Percentiles rank a stretch among this genome's conserved stretches.
Evolutionary conservation across 2,329 filamentous ascomycete genomes (phyloP).

Genomic region (Claviceps humidiphila): DNA sequence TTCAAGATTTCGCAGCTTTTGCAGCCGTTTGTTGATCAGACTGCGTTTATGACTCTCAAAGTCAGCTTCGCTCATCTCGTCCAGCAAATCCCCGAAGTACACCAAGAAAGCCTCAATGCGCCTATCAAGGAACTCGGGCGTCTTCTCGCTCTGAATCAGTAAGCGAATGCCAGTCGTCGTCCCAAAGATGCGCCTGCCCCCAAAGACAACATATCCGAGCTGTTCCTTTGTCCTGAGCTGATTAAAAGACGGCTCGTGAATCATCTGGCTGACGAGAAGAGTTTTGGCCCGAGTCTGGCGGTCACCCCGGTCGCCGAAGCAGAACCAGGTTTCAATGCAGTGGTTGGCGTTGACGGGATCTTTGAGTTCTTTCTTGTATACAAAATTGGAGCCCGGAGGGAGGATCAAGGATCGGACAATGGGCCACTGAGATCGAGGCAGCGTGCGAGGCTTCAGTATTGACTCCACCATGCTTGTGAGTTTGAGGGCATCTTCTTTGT

Average conservation of each 20-base stretch:
- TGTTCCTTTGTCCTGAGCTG: constrained; percentile 94
- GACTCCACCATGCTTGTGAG: constrained; percentile 73
- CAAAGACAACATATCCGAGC: constrained; percentile 92
- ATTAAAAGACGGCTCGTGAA: constrained; percentile 87
- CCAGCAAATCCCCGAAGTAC: constrained; percentile 50
- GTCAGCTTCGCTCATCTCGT: constrained; percentile 65
- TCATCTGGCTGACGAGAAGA: constrained; percentile 75
- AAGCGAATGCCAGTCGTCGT: constrained; percentile 78
- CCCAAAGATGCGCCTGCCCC: constrained; percentile 55
- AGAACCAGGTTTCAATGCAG: constrained; percentile 67
- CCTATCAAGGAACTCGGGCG: constrained; percentile 69
- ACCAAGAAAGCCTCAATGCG: constrained; percentile 77
- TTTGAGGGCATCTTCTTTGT: constrained; percentile 82
- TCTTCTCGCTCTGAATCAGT: constrained; percentile 84
- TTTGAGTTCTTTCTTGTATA: constrained; percentile 68
- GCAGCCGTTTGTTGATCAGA: constrained; percentile 70
- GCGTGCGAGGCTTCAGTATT: constrained; percentile 56
- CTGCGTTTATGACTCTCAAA: constrained; percentile 89
- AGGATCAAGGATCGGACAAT: constrained; percentile 65
- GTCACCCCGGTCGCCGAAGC: constrained; percentile 56
- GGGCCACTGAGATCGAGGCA: constrained; percentile 70
- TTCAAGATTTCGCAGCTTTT: constrained; percentile 84
- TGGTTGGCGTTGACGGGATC: constrained; percentile 86
- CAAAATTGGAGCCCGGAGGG: constrained; percentile 66
- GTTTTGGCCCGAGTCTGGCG: constrained; percentile 60